phyloP scores from a whole-genome alignment of 257 asterid genomes.

The Ehretia macrophylla region DNA sequence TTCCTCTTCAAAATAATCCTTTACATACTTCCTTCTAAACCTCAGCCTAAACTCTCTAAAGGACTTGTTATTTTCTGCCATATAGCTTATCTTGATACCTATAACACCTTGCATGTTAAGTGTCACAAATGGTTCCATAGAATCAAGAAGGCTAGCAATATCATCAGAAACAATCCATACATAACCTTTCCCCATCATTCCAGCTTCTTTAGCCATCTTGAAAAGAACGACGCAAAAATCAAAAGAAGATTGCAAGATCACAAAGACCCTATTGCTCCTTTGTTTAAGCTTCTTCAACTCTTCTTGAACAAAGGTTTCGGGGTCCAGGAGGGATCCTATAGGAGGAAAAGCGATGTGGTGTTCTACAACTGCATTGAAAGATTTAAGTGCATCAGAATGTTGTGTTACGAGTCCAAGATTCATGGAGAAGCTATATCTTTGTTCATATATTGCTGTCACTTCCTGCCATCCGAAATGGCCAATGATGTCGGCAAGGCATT shows the following conservation, averaged over 20 bases:
- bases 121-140: slow-evolving; percentile 26
- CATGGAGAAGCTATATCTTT: slow-evolving; percentile 19
- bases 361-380: slow-evolving; percentile 30
- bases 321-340: slow-evolving; percentile 16
- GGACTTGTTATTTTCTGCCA: slow-evolving; percentile 2
- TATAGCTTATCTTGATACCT: slow-evolving; percentile 30
- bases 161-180: slow-evolving; percentile 60
- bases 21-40: slow-evolving; percentile 34
- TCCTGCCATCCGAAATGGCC: slow-evolving; percentile 50
- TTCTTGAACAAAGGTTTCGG: slow-evolving; percentile 12
- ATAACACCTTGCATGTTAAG: slow-evolving; percentile 47
- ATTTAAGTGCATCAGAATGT: slow-evolving; percentile 36
- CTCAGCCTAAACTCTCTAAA: slow-evolving; percentile 27
- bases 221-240: slow-evolving; percentile 45
- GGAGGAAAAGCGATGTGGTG: slow-evolving; percentile 29
- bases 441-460: slow-evolving; percentile 36
- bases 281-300: slow-evolving; percentile 28
- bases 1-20: slow-evolving; percentile 38
- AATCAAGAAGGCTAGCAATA: slow-evolving; percentile 28
- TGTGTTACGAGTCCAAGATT: slow-evolving; percentile 22
- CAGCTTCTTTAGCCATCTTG: slow-evolving; percentile 32
- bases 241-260: slow-evolving; percentile 33
- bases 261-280: slow-evolving; percentile 28
- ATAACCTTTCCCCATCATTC: slow-evolving; percentile 50
- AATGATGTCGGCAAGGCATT: slow-evolving; percentile 41